Evolutionary conservation across 164 flowering plant genomes (phyloP).

Genomic region (Hamamelis virginiana): DNA sequence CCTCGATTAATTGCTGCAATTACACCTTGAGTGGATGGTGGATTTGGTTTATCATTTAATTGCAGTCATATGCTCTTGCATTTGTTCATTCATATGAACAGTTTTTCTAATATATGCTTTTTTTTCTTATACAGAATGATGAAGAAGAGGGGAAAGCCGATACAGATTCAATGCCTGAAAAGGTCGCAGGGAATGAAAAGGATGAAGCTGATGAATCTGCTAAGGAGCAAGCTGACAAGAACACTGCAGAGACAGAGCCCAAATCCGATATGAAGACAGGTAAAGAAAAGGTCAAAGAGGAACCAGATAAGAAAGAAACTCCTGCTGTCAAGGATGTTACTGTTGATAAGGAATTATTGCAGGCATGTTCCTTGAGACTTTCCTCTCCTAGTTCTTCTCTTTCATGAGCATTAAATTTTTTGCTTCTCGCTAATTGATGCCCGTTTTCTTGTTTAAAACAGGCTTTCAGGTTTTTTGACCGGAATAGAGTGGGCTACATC

Average conservation of each 20-base stretch:
- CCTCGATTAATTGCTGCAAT: no score
- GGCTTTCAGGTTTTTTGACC: slow-evolving; percentile 97
- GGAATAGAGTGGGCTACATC: slow-evolving; percentile 78
- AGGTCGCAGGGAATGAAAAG: slow-evolving; percentile 24
- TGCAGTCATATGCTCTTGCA: background rate
- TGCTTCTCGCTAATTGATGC: background rate
- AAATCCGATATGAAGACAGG: slow-evolving; percentile 18
- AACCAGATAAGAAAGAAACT: slow-evolving; percentile 31
- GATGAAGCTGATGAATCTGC: slow-evolving; percentile 26
- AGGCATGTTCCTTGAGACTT: slow-evolving; percentile 34
- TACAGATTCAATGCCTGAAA: slow-evolving; percentile 27
- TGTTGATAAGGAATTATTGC: slow-evolving; percentile 73
- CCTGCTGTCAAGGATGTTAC: slow-evolving; percentile 28
- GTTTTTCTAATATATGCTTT: background rate
- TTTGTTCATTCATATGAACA: background rate
- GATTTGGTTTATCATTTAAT: no score
- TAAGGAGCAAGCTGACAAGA: slow-evolving; percentile 17
- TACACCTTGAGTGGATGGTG: no score
- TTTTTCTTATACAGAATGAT: slow-evolving; percentile 25
- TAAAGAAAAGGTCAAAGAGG: slow-evolving; percentile 26
- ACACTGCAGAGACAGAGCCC: slow-evolving; percentile 25
- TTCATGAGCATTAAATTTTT: background rate
- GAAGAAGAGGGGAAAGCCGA: slow-evolving; percentile 24
- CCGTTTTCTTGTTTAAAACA: slow-evolving; percentile 25
- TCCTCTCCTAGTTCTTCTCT: background rate